Conservation (phyloP, 176 grass and related monocot genomes). For the Avena eriantha region DNA sequence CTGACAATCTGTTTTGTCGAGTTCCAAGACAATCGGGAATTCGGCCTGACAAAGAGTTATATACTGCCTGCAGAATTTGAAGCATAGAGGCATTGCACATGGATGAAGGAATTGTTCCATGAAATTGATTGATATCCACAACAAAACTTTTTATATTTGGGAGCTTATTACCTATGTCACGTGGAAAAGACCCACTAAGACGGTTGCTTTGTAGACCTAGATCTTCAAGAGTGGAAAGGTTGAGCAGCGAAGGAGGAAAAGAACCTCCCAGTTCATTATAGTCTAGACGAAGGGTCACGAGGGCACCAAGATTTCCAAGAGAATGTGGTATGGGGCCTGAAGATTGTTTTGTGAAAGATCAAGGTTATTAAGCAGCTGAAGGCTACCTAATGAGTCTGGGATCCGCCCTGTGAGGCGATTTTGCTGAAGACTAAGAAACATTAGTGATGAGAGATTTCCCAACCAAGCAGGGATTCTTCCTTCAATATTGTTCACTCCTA, state of each 20-base stretch:
- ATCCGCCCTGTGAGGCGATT: slow-evolving; percentile 25
- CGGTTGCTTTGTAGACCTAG: background rate
- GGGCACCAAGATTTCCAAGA: slow-evolving; percentile 32
- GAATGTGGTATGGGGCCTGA: slow-evolving; percentile 23
- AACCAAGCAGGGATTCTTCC: slow-evolving; percentile 11
- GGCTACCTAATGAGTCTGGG: slow-evolving; percentile 30
- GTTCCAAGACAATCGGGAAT: slow-evolving; percentile 34
- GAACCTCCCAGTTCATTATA: slow-evolving; percentile 9
- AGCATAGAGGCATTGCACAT: slow-evolving; percentile 45
- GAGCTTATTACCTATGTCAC: slow-evolving; percentile 20
- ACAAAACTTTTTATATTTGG: slow-evolving; percentile 23
- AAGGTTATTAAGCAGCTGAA: slow-evolving; percentile 1
- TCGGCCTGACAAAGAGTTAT: slow-evolving; percentile 31
- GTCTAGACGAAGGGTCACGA: background rate
- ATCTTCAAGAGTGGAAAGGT: slow-evolving; percentile 23
- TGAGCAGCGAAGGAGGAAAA: slow-evolving; percentile 13
- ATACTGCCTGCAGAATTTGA: slow-evolving; percentile 18
- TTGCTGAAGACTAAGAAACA: slow-evolving; percentile 1
- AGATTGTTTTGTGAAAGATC: slow-evolving; percentile 21
- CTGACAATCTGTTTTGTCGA: slow-evolving; percentile 12
- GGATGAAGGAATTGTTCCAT: slow-evolving; percentile 25
- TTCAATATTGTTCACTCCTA: slow-evolving; percentile 1
- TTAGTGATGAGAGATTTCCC: slow-evolving; percentile 34
- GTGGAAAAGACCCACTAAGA: slow-evolving; percentile 24
- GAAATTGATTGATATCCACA: slow-evolving; percentile 34